Evolutionary conservation across 306 rosid genomes (phyloP), one percentile per base, ranked within the genome.

Genomic region (Castanea crenata): DNA sequence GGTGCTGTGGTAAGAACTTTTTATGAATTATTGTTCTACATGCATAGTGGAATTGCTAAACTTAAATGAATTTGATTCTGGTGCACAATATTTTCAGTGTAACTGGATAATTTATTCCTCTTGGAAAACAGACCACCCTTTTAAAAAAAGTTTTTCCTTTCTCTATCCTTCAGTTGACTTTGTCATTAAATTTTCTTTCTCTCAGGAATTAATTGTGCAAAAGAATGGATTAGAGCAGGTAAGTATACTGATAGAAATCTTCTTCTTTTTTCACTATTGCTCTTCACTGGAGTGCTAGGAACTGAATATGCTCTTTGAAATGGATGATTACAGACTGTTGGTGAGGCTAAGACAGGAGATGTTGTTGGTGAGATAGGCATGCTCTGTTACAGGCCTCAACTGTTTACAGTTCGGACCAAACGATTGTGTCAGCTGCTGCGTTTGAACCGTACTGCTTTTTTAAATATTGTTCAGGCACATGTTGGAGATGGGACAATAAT

Each of bases 361-460:
- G 52, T 91, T 14, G 58, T 88, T 71, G 98, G 97, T 6, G 98
- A 89, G 81, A 78, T 88, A 71, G 97, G 97, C 19, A 92, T 91
- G 80, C 83, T 92, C 32, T 90, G 97, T 86, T 92, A 89, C 79
- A 84, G 88, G 80, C 97, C 98, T 16, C 97, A 94, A 31, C 38
- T 77, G 35, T 89, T 87, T 73, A 88, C 97, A 16, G 87, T 88
- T 38, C 89, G 97, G 63, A 92, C 95, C 6, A 92, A 86, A 77
- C 81, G 92, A 76, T 73, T 94, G 78, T 75, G 92, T 77, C 95
- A 92, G 84, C 84, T 94, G 77, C 81, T 94, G 73, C 94, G 94
- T 58, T 46, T 94, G 85, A 86, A 70, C 74, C 89, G 94, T n/a
- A 79, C 91, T 51, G 34, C 88, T 8, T 87, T 92, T 85, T n/a